Percentiles rank a stretch among this genome's conserved stretches.
Evolutionary conservation across 306 rosid species (phyloP).

Genomic region (Cicer judaicum): DNA sequence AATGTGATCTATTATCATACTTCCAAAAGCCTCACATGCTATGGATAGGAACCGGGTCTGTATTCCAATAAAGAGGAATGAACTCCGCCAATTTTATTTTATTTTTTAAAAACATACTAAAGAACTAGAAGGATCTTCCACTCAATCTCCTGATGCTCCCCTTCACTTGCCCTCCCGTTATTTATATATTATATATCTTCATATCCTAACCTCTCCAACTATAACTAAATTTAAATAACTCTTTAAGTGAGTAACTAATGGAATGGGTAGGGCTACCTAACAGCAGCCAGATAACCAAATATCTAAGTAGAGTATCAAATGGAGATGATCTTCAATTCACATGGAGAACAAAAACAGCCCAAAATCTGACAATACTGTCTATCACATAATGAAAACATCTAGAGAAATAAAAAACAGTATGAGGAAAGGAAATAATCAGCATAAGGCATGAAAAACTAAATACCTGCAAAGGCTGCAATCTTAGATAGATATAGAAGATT

Average conservation of each 20-base stretch:
- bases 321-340: constrained; percentile 27
- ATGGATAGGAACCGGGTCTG: constrained; percentile 19
- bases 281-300: constrained; percentile 22
- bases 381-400: constrained; percentile 32
- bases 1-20: constrained; percentile 8
- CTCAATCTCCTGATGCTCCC: not conserved
- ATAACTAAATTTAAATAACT: not conserved
- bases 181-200: not conserved
- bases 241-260: not conserved
- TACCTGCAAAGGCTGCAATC: constrained; percentile 93
- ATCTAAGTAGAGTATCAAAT: constrained; percentile 15
- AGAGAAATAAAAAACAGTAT: constrained; percentile 11
- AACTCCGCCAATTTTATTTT: not conserved
- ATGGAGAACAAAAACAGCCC: constrained; percentile 30
- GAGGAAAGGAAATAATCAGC: constrained; percentile 19
- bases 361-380: constrained; percentile 21
- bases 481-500: constrained; percentile 84
- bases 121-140: not conserved
- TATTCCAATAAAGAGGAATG: constrained; percentile 8
- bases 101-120: not conserved
- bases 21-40: constrained; percentile 6
- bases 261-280: not conserved
- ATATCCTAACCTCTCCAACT: not conserved
- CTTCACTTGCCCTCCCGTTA: not conserved
- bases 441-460: constrained; percentile 20